Base-by-base conservation (phyloP, 2,329 filamentous ascomycete species). In the Penicillium sp. region DNA sequence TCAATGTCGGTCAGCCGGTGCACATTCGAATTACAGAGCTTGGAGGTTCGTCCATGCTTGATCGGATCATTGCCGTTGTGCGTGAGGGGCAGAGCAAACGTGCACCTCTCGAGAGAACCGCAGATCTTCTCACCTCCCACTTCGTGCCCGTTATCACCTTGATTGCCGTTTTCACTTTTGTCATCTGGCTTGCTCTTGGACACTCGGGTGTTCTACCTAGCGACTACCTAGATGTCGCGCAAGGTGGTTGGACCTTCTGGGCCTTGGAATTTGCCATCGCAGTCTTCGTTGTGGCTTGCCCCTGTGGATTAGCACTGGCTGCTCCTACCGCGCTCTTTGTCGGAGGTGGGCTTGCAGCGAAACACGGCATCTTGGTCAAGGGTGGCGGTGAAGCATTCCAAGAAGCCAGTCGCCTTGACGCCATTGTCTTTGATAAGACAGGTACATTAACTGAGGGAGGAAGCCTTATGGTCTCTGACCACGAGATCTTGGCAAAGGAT, bases 351-450 rank as follows among this genome's bases (percentile, higher is more conserved):
- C 73, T 93, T 15, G 89, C 89, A 2, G 89, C 89, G 6, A 84
- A 86, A 65, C 73, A 88, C 61, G 89, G 89, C 1, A 89, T 95
- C 47, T 76, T 95, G 1, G 88, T 87, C 58, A 89, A 90, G 68
- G 88, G 89, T 20, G 89, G 89, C 20, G 89, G 89, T 29, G 87
- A 91, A 65, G 89, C 88, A 0, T 92, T 93, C 64, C 87, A 92
- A 66, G 89, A 89, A 71, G 88, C 88, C 3, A 90, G 87, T 65
- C 81, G 80, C 9, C 78, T 91, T 39, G 83, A 89, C 66, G 86
- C 84, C 45, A 83, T 93, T 33, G 86, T 93, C 0, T 93, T 95
- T 65, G 89, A 95, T 76, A 93, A 95, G 76, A 95, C 89, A 0
- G 89, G 89, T 1, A 95, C 89, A 0, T 73, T 95, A 50, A 93